Evolutionary conservation across 2,329 filamentous ascomycete genomes (phyloP).

Genomic region (Amesomyces nigricolor): DNA sequence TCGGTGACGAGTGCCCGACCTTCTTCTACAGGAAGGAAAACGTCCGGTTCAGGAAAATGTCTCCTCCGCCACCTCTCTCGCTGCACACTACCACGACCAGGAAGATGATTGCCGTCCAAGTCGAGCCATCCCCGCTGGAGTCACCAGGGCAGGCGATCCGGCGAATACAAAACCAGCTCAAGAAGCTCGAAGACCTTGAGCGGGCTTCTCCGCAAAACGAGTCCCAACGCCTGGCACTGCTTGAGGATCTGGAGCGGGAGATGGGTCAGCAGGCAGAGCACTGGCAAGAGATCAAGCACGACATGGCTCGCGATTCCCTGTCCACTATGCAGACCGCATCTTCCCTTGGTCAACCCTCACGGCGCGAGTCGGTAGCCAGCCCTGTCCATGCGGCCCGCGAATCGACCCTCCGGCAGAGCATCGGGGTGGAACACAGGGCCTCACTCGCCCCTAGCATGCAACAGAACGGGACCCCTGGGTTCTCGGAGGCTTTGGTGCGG

Average conservation of each 20-base stretch:
- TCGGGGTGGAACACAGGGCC: constrained; percentile 35
- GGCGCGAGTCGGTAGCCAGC: constrained; percentile 28
- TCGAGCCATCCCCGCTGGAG: constrained; percentile 49
- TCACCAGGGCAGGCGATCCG: constrained; percentile 46
- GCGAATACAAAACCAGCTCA: constrained; percentile 48
- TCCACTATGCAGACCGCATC: constrained; percentile 39
- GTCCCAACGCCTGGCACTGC: constrained; percentile 41
- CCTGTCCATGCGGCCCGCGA: constrained; percentile 18
- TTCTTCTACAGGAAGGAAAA: constrained; percentile 51
- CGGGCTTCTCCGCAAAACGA: constrained; percentile 35
- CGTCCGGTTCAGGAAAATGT: constrained; percentile 44
- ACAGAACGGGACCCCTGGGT: constrained; percentile 27
- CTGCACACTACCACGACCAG: constrained; percentile 38
- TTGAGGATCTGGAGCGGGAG: constrained; percentile 57
- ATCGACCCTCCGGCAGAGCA: constrained; percentile 30
- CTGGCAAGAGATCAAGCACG: constrained; percentile 54
- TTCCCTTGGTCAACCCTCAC: constrained; percentile 30
- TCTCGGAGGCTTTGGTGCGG: constrained; percentile 28
- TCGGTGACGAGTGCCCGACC: constrained; percentile 53
- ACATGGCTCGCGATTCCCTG: constrained; percentile 46
- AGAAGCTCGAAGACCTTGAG: constrained; percentile 41
- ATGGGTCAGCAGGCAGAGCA: constrained; percentile 55
- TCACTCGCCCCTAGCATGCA: constrained; percentile 36
- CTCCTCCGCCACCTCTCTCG: constrained; percentile 51
- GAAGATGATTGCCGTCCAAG: constrained; percentile 41